Percentiles rank a stretch among this genome's conserved stretches.
phyloP scores from a whole-genome alignment of 441 rosid species.

The Macaranga tanarius region DNA sequence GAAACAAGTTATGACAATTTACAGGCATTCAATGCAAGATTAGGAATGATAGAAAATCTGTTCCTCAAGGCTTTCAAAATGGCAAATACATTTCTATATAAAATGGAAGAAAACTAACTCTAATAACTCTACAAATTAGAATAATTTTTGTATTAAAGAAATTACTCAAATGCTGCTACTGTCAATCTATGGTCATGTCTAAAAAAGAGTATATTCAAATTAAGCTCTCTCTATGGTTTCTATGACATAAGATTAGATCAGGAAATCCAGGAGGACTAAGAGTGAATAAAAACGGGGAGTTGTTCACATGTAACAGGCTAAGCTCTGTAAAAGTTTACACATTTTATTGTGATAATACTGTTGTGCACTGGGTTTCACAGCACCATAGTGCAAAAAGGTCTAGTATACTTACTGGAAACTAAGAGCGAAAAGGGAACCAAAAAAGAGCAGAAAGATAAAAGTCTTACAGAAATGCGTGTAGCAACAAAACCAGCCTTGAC shows the following conservation, averaged over 20 bases:
- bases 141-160: not conserved
- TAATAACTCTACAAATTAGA: not conserved
- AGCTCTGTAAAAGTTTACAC: not conserved
- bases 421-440: not conserved
- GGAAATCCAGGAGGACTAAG: not conserved
- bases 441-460: not conserved
- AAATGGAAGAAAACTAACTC: not conserved
- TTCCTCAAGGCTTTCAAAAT: not conserved
- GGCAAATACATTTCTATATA: not conserved
- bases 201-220: not conserved
- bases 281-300: not conserved
- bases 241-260: not conserved
- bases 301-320: not conserved
- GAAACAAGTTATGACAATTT: not conserved
- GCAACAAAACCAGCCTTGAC: conserved; percentile 96
- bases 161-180: not conserved
- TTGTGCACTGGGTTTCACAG: not conserved
- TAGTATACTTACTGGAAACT: not conserved
- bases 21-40: not conserved
- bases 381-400: not conserved
- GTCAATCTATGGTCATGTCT: not conserved
- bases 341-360: not conserved
- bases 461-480: conserved; percentile 82
- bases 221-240: not conserved
- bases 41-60: not conserved